A percentile compares a stretch with the other conserved stretches of the same genome.
Evolutionary conservation across 176 grass and related monocot genomes (phyloP).

Genomic region (Rhynchospora tenuis): DNA sequence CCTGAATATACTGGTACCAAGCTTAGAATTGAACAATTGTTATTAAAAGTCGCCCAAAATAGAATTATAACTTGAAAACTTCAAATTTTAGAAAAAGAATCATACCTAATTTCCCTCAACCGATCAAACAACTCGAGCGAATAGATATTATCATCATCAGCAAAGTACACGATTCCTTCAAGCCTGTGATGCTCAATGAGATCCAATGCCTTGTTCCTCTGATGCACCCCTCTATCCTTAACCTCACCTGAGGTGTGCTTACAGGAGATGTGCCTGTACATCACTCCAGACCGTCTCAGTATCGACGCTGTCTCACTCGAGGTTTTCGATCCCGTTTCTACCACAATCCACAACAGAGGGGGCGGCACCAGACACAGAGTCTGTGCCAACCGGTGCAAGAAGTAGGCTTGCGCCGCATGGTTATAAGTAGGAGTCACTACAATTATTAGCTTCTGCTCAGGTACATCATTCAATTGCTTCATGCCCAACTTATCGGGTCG

Average conservation of each 20-base stretch:
- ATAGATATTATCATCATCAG: constrained; percentile 92
- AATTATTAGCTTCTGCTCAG: constrained; percentile 16
- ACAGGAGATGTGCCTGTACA: constrained; percentile 73
- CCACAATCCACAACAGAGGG: constrained; percentile 73
- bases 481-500: background rate
- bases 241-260: constrained; percentile 19
- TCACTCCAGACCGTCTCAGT: constrained; percentile 53
- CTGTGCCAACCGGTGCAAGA: constrained; percentile 68
- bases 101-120: constrained; percentile 71
- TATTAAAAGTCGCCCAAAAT: background rate
- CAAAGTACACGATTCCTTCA: constrained; percentile 87
- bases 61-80: background rate
- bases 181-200: constrained; percentile 76
- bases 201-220: constrained; percentile 80
- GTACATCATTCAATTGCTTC: background rate
- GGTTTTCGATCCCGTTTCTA: constrained; percentile 55
- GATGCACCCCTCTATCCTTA: constrained; percentile 56
- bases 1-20: background rate
- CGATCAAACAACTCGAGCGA: constrained; percentile 69
- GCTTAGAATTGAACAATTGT: background rate
- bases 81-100: background rate
- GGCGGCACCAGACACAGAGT: constrained; percentile 56
- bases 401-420: constrained; percentile 56
- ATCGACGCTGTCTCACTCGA: constrained; percentile 53
- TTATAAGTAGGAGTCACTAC: constrained; percentile 70